Evolutionary conservation across 2,329 filamentous ascomycete species (phyloP), one percentile per base, ranked within the genome.

Genomic region (Dothistroma pini): DNA sequence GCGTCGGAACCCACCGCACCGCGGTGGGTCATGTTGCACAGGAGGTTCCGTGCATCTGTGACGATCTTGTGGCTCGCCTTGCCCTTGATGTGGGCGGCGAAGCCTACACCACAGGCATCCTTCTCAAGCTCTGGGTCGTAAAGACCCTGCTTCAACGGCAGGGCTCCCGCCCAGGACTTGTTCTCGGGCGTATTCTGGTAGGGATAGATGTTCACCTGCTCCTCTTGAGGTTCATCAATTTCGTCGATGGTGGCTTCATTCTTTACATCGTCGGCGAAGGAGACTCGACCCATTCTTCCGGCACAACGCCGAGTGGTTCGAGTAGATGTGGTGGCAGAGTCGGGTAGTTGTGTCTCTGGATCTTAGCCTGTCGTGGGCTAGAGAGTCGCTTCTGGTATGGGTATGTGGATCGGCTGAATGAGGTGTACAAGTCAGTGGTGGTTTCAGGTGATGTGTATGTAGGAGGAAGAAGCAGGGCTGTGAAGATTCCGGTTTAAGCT

Each of bases 1-100:
- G 92, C 92, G 82, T 99, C 95, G 63, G 95, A 97, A 70, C 95
- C 95, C 71, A 97, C 93, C 66, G 95, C 95, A 83, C 95, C 95
- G 77, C 95, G 89, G 83, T 99, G 95, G 83, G 95, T 97, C 95
- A 99, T 99, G 85, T 99, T 97, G 84, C 95, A 99, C 66, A 99
- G 87, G 64, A 99, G 84, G 79, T 93, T 96, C 68, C 91, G 89
- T 69, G 93, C 93, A 96, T 97, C 93, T 79, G 90, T 96, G 66
- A 97, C 89, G 74, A 97, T 97, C 77, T 97, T 99, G 84, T 97
- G 95, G 82, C 93, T 97, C 66, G 93, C 79, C 78, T 90, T 89
- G 82, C 95, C 95, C 83, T 97, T 97, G 79, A 97, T 97, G 78
- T 97, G 90, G 81, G 93, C 96, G 79, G 93, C 91, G 79, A 99